Conservation (phyloP, 495 filamentous ascomycete species). For the Daldinia grandis region DNA sequence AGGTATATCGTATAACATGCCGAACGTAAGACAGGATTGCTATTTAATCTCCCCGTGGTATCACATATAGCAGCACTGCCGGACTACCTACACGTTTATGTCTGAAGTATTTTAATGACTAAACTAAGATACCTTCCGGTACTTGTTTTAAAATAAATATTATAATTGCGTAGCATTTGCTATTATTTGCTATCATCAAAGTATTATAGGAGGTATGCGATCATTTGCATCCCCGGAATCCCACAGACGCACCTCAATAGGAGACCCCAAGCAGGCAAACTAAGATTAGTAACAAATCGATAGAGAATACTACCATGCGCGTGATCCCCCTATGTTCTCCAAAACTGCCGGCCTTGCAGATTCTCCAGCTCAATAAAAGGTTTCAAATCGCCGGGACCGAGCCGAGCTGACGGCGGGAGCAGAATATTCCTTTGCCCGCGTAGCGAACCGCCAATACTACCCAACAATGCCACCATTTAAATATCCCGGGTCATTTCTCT, state of each 20-base stretch:
- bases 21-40: not conserved
- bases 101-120: not conserved
- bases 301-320: slow-evolving; percentile 23
- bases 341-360: slow-evolving; percentile 9
- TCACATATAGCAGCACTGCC: not conserved
- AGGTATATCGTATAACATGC: not conserved
- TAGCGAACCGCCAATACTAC: slow-evolving; percentile 14
- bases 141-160: not conserved
- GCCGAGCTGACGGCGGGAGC: not conserved
- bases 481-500: not conserved
- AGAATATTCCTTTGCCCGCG: slow-evolving; percentile 2
- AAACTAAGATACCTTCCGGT: not conserved
- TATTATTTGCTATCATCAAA: not conserved
- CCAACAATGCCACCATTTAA: slow-evolving; percentile 22
- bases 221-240: not conserved
- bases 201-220: not conserved
- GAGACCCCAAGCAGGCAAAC: not conserved
- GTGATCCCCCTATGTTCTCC: not conserved
- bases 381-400: slow-evolving; percentile 32
- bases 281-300: not conserved
- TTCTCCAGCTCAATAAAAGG: slow-evolving; percentile 14
- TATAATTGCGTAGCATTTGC: not conserved
- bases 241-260: not conserved
- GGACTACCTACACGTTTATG: too few species aligned
- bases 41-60: not conserved